Evolutionary conservation across 176 grass and related monocot species (phyloP), one percentile per base, ranked within the genome.

Genomic region (Carex littledalei): DNA sequence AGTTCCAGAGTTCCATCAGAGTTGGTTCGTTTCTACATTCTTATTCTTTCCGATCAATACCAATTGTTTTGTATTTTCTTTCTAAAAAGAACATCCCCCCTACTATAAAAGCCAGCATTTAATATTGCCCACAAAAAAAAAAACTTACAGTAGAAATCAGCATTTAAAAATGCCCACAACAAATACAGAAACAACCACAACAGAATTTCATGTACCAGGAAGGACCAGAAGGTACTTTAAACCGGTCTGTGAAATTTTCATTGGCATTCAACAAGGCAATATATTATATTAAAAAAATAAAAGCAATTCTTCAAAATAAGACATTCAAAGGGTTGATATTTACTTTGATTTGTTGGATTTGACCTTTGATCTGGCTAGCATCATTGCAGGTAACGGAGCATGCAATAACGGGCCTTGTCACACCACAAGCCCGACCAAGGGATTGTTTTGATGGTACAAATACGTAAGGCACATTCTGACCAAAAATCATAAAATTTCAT

Each of bases 301-400:
- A 43, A 43, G 0, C 43, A 21, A 21, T 21, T 47, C 18, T 72
- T 72, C 39, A 72, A 72, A 45, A 45, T 22, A 72, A 72, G 17
- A n/a, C 20, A 45, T 11, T 16, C 0, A 1, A 71, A 71, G 32
- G 18, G 67, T 71, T 71, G 26, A 50, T 11, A 50, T 11, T 66
- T 62, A 96, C 91, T 89, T 96, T 96, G 81, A 96, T 91, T 82
- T 82, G 86, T 79, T 93, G 87, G 58, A 96, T 96, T 22, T 87
- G 86, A 41, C 49, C 54, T 66, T 96, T 96, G 84, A 96, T 79
- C 65, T 93, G 91, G 84, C 91, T 96, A 52, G 85, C 91, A 79
- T 96, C 91, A 6, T 93, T 96, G 78, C 87, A 90, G 26, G 94
- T 96, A 78, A 96, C 94, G 35, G 94, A 96, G 61, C 94, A 96